Base-by-base conservation (phyloP, 495 filamentous ascomycete species). In the Podospora sp. region DNA sequence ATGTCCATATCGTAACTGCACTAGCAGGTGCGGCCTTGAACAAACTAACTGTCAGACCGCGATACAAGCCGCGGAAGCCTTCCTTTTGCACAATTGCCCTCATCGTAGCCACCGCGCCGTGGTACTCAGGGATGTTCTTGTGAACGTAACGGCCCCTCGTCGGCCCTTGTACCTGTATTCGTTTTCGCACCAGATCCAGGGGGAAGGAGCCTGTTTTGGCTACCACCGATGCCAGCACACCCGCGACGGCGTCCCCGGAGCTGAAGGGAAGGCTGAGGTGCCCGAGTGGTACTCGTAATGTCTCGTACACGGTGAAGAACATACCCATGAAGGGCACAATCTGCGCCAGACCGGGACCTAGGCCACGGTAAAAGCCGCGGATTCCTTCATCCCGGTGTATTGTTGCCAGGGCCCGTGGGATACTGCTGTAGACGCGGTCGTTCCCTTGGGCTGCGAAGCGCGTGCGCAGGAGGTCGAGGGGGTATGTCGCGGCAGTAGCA, bases 1-100 rank as follows among this genome's bases (percentile, higher is more conserved):
- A 98, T 1, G 94, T 97, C 95, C 96, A 99, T 91, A 99, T 95
- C 0, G 95, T 99, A 21, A 97, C 88, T 1, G 95, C 96, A 78
- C 92, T 96, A 22, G 96, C 89, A 56, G 95, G 95, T 29, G 94
- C 96, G 18, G 95, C 93, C 82, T 99, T 99, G 66, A 97, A 68
- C 78, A 99, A 76, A 71, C 92, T 93, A 2, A 98, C 92, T 4
- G 89, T 89, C 67, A 99, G 77, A 2, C 95, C 95, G 56, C 93
- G 83, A 77, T 98, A 99, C 65, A 99, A 72, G 0, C 95, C 96
- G 63, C 91, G 83, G 18, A 84, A 72, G 1, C 95, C 93, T 75
- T 99, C 95, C 16, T 75, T 82, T 69, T 71, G 75, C 58, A 95
- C 69, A 63, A 97, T 96, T 69, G 81, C 75, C 56, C 73, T 73